Base-by-base conservation (phyloP, 495 filamentous ascomycete species). In the Emericellopsis terricola region DNA sequence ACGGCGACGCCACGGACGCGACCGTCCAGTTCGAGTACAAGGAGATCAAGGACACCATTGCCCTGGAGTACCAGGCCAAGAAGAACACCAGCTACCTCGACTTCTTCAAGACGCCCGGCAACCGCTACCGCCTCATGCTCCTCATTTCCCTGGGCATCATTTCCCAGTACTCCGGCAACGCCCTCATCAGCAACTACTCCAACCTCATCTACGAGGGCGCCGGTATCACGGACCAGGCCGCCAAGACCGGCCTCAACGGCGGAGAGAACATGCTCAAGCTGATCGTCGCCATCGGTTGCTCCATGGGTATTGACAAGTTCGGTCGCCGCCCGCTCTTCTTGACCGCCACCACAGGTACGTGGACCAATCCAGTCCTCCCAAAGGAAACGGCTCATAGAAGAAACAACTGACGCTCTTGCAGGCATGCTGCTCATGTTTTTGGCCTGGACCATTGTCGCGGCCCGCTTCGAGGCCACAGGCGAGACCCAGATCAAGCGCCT, bases 251-350 rank as follows among this genome's bases (percentile, higher is more conserved):
- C 8, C 10, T 34, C 4, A 10, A 34, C 17, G 8, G n/a, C n/a
- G n/a, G n/a, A n/a, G n/a, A n/a, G n/a, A n/a, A 11, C 2, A n/a
- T 21, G 6, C 8, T 34, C 19, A 13, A 8, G 10, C n/a, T n/a
- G n/a, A 1, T 13, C 20, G 1, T 11, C 7, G 16, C 17, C 8
- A n/a, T 34, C 32, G n/a, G 9, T n/a, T 17, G 32, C 17, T 11
- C 20, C 6, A 9, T 11, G n/a, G 8, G 20, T 2, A 11, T 21
- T 1, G 17, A 34, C 17, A 34, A 34, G 20, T 9, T 48, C 23
- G 55, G 54, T 4, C 40, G 54, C 4, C 40, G 54, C 1, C 48
- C 42, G 34, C 43, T 65, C 34, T 37, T 65, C 67, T 65, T 48
- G 47, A 42, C 4, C 40, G 56, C 5, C 60, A 50, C 37, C 47